phyloP scores from a whole-genome alignment of 176 grass and related monocot species.

The Chrysopogon serrulatus region DNA sequence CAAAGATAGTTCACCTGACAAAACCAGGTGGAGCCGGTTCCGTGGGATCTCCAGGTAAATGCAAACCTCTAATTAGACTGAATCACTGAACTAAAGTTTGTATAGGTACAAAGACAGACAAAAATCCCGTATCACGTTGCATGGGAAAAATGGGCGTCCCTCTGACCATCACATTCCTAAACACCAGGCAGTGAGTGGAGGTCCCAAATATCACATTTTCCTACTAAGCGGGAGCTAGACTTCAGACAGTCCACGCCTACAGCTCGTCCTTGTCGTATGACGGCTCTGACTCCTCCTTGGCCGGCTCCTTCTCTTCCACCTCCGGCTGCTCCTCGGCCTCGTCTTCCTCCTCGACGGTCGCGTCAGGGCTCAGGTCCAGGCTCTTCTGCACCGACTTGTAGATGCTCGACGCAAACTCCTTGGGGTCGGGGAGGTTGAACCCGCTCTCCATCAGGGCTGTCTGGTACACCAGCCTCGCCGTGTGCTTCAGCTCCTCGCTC shows the following conservation, averaged over 20 bases:
- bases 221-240: constrained; percentile 3
- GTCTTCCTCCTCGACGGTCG: constrained; percentile 68
- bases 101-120: constrained; percentile 29
- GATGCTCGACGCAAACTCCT: constrained; percentile 87
- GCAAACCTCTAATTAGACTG: background rate
- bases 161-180: constrained; percentile 18
- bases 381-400: constrained; percentile 97
- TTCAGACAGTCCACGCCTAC: too few species aligned
- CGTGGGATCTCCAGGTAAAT: background rate
- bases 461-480: constrained; percentile 79
- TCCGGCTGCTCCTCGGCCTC: constrained; percentile 64
- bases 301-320: constrained; percentile 53
- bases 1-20: background rate
- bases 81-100: constrained; percentile 13
- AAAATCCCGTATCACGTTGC: constrained; percentile 21
- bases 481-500: constrained; percentile 62
- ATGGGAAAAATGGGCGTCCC: constrained; percentile 41
- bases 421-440: constrained; percentile 71
- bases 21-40: background rate
- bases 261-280: constrained; percentile 77
- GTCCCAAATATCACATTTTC: background rate
- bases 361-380: constrained; percentile 71
- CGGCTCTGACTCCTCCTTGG: constrained; percentile 30
- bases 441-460: constrained; percentile 96
- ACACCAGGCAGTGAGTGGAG: background rate